These are phyloP conservation scores for Monilinia fructigena DNA, from an alignment of 2,329 filamentous ascomycete species.

Conservation along the genomic window DNA sequence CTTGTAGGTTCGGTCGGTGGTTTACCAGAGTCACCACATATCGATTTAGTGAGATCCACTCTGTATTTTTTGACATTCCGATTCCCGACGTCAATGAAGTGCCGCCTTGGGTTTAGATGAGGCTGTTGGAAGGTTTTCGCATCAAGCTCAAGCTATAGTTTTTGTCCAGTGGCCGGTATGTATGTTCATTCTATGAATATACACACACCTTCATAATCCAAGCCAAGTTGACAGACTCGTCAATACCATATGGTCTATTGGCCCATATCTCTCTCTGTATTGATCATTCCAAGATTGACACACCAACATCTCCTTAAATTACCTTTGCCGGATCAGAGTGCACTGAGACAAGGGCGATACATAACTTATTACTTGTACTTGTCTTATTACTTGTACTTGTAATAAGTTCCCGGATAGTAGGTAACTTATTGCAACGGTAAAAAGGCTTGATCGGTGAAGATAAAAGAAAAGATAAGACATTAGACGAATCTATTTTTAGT, in stretches of 20 bases:
- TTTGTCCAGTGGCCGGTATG: background rate
- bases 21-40: background rate
- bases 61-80: background rate
- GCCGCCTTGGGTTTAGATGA: constrained; percentile 4
- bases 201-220: background rate
- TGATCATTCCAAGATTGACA: background rate
- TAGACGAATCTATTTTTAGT: constrained; percentile 13
- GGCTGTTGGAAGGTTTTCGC: background rate
- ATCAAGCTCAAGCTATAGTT: background rate
- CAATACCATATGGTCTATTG: background rate
- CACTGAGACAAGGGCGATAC: background rate
- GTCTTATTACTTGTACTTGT: background rate
- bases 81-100: background rate
- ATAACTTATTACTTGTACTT: background rate
- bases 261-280: background rate
- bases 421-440: background rate
- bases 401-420: background rate
- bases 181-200: background rate
- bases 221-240: background rate
- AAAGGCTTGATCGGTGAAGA: constrained; percentile 13
- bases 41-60: constrained; percentile 6
- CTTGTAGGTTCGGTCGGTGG: background rate
- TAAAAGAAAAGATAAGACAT: constrained; percentile 5
- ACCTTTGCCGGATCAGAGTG: background rate
- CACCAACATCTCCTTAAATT: background rate